These are phyloP conservation scores for Ceratobasidium sp. DNA, from an alignment of 1,284 basidiomycete species.

Conservation along the genomic window DNA sequence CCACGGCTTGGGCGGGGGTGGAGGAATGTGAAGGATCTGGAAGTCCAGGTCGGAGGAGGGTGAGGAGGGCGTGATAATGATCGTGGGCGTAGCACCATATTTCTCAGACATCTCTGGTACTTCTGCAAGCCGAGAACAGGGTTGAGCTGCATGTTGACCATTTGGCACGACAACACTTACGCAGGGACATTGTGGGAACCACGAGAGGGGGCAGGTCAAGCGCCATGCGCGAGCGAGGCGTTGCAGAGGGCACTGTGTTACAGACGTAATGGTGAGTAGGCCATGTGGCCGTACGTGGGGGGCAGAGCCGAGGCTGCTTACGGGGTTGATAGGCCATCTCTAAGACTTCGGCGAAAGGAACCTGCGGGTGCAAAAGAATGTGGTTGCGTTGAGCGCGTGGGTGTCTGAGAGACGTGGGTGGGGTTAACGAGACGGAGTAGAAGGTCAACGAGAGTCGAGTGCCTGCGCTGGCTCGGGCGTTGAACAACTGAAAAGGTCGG, in stretches of 20 bases:
- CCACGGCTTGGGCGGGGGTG: slow-evolving; percentile 31
- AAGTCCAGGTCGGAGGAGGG: slow-evolving; percentile 42
- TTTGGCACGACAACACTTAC: slow-evolving; percentile 13
- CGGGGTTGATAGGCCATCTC: slow-evolving; percentile 41
- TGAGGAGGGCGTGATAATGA: slow-evolving; percentile 41
- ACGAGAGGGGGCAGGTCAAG: slow-evolving; percentile 40
- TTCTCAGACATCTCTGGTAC: slow-evolving; percentile 42
- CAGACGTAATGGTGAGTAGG: not conserved
- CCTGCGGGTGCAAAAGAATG: slow-evolving; percentile 29
- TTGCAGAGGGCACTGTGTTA: slow-evolving; percentile 5
- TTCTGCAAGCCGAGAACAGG: slow-evolving; percentile 4
- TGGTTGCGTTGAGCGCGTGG: slow-evolving; percentile 39
- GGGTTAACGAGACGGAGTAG: slow-evolving; percentile 1
- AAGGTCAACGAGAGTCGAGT: slow-evolving; percentile 35
- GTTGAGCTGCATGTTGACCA: slow-evolving; percentile 17
- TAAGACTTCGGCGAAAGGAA: slow-evolving; percentile 24
- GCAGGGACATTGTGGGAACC: slow-evolving; percentile 37
- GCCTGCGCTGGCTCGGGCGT: slow-evolving; percentile 41
- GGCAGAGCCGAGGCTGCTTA: slow-evolving; percentile 32
- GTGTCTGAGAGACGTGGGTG: slow-evolving; percentile 34
- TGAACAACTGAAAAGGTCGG: slow-evolving; percentile 8
- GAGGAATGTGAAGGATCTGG: slow-evolving; percentile 31
- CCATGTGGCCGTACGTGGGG: slow-evolving; percentile 16
- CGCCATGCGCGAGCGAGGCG: slow-evolving; percentile 40
- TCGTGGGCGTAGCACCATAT: slow-evolving; percentile 39